Evolutionary conservation across 805 yeast species (phyloP).

Genomic region (Yarrowia yakushimensis): DNA sequence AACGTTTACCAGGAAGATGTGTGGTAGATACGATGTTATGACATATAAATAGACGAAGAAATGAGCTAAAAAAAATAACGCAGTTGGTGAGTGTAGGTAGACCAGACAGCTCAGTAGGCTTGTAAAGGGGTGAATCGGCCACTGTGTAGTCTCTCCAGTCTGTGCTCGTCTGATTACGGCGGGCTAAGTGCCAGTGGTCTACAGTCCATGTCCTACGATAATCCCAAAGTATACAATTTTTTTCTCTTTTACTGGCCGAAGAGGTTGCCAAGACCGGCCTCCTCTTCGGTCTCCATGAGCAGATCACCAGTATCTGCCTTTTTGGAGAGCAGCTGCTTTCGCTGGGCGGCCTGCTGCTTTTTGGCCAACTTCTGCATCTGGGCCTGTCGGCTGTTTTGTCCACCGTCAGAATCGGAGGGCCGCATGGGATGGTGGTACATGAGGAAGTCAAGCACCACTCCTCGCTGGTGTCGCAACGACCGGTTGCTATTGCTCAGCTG

Average conservation of each 20-base stretch:
- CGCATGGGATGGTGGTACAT: constrained; percentile 50
- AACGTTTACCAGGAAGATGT: constrained; percentile 97
- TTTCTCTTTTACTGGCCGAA: constrained; percentile 27
- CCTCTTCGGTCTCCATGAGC: constrained; percentile 33
- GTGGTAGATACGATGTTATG: constrained; percentile 52
- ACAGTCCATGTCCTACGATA: neutral
- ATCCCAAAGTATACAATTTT: constrained; percentile 1
- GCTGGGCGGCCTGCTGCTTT: constrained; percentile 27
- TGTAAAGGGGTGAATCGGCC: no score
- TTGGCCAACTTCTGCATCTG: constrained; percentile 28
- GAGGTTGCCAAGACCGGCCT: constrained; percentile 28
- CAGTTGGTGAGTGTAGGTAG: neutral
- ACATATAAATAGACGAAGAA: constrained; percentile 16
- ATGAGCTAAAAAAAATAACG: neutral
- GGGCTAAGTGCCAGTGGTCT: no score
- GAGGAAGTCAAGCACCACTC: constrained; percentile 73
- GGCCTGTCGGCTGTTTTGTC: constrained; percentile 43
- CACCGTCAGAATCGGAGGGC: constrained; percentile 37
- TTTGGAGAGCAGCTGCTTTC: constrained; percentile 28
- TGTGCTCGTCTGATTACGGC: no score
- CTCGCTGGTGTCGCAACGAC: constrained; percentile 72
- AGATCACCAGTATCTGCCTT: constrained; percentile 30
- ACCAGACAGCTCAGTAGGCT: no score
- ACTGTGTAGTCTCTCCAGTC: no score
- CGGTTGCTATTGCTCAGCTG: constrained; percentile 58